Base-by-base conservation (phyloP, 441 rosid genomes). In the Pelargonium exstipulatum region DNA sequence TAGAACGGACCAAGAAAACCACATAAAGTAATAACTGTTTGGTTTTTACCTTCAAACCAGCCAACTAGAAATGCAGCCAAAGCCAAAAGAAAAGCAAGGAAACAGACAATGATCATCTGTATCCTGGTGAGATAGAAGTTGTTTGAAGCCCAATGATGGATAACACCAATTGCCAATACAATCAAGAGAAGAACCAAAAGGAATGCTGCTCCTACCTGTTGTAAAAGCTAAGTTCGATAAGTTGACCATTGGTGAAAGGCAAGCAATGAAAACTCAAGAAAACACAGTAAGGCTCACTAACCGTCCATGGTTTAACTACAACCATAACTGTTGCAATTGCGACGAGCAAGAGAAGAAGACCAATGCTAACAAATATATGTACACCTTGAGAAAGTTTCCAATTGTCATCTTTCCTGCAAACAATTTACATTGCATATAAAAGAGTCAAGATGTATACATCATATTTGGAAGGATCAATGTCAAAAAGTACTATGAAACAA, bases 1-100 rank as follows among this genome's bases (percentile, higher is more conserved):
- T 64, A 66, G 55, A 48, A 71, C 66, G 16, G 29, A 62, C 68
- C 53, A 66, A 55, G 69, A 65, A 65, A 48, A 62, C 66, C 20
- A 58, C 26, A 71, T 9, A 65, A 55, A 49, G 49, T 16, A 64
- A 65, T 35, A 63, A 71, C n/a, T 43, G 73, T 55, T 64, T 29
- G 74, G 72, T 51, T 73, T 58, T 84, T 73, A 96, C 99, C 92
- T 84, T 85, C 89, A 86, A 84, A 79, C 95, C 87, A 85, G 74
- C 99, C 99, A 65, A 91, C 94, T 76, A 93, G 86, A 85, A 96
- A 96, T 76, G 99, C 99, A 32, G 99, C 99, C 88, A 91, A 82
- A 73, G 96, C 98, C 90, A 96, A 84, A 80, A 94, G 93, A 81
- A 88, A 83, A 72, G 99, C 95, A 78, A 96, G 95, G 80, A 91